These are phyloP conservation scores for Alternaria solani DNA, from an alignment of 2,329 filamentous ascomycete species.

Conservation along the genomic window DNA sequence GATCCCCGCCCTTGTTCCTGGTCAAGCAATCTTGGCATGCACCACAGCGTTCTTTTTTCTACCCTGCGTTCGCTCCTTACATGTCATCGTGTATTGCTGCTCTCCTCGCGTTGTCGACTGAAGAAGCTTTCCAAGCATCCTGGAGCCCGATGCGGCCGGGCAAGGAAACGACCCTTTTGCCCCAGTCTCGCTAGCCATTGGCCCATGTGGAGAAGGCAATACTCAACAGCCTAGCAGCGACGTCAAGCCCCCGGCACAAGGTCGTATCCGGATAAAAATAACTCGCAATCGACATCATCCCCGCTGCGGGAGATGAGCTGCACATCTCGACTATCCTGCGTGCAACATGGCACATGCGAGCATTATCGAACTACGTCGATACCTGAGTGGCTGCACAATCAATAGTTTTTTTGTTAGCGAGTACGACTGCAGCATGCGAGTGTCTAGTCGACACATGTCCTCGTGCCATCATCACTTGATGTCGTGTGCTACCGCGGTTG, in stretches of 20 bases:
- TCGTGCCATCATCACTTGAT: not conserved
- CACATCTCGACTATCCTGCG: conserved; percentile 3
- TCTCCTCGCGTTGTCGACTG: not conserved
- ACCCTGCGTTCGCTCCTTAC: not conserved
- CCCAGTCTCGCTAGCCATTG: conserved; percentile 22
- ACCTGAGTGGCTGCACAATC: not conserved
- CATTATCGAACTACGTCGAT: not conserved
- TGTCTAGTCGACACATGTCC: conserved; percentile 6
- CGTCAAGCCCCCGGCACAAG: conserved; percentile 18
- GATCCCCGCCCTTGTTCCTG: not conserved
- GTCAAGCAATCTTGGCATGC: conserved; percentile 1
- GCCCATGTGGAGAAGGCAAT: conserved; percentile 29
- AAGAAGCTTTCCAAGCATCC: conserved; percentile 14
- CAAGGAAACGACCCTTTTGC: conserved; percentile 10
- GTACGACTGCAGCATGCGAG: not conserved
- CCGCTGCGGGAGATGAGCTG: conserved; percentile 5
- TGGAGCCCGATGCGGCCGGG: conserved; percentile 11
- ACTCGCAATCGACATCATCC: conserved; percentile 12
- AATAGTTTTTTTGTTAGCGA: not conserved
- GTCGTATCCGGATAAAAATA: conserved; percentile 30
- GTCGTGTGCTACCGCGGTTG: not conserved
- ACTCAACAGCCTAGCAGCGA: conserved; percentile 28
- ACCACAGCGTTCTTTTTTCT: not conserved
- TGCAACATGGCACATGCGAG: conserved; percentile 3
- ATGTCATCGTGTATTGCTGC: not conserved